Evolutionary conservation across 768 basidiomycete species (phyloP).

Genomic region (Heimioporus sp.): DNA sequence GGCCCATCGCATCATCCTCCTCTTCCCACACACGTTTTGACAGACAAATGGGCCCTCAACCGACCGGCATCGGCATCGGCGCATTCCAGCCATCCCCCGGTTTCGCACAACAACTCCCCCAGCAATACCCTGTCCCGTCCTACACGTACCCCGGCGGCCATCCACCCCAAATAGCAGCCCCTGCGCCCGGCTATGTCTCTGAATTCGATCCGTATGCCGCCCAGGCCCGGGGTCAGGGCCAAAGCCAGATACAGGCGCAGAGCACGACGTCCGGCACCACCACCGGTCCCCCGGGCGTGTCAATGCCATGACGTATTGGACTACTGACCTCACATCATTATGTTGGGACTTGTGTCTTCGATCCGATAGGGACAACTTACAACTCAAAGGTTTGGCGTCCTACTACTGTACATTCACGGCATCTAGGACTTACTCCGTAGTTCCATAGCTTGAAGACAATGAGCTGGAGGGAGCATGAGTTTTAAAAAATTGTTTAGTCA

Average conservation of each 20-base stretch:
- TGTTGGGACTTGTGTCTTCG: too few relatives aligned
- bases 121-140: conserved; percentile 18
- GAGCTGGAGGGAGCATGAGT: too few relatives aligned
- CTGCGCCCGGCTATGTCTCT: conserved; percentile 26
- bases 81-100: conserved; percentile 51
- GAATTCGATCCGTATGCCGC: conserved; percentile 41
- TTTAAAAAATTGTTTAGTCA: too few relatives aligned
- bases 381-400: too few relatives aligned
- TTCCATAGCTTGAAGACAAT: too few relatives aligned
- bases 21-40: background rate
- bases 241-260: background rate
- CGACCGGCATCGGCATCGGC: conserved; percentile 24
- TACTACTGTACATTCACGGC: too few relatives aligned
- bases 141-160: conserved; percentile 33
- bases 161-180: conserved; percentile 15
- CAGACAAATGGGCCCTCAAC: conserved; percentile 31
- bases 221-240: too few relatives aligned
- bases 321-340: too few relatives aligned
- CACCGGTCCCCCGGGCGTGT: conserved; percentile 28
- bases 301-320: conserved; percentile 1
- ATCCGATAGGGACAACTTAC: too few relatives aligned
- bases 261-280: background rate
- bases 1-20: conserved; percentile 2
- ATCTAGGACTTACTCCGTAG: too few relatives aligned
- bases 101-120: conserved; percentile 54